Evolutionary conservation across 169 alveolate species (phyloP).

Genomic region (Plasmodium fragile): DNA sequence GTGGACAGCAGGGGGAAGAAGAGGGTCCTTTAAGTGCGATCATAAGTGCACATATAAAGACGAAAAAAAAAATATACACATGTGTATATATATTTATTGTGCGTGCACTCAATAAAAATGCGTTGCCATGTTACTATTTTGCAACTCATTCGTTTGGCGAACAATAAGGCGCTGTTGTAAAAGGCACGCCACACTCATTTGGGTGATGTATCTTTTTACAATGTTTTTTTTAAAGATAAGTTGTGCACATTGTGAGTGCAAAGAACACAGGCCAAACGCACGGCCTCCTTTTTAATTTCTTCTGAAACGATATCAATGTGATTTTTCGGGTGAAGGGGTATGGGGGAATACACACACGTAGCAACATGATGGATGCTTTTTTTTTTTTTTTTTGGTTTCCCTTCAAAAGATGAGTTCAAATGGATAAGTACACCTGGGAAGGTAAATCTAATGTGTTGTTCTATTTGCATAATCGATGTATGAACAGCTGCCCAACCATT

Average conservation of each 20-base stretch:
- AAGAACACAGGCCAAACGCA: neutral
- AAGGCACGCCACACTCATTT: neutral
- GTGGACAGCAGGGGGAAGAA: neutral
- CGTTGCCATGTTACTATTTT: neutral
- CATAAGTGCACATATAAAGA: neutral
- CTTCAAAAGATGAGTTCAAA: neutral
- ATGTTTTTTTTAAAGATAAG: neutral
- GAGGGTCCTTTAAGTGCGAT: neutral
- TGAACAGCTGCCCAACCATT: neutral
- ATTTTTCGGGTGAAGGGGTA: neutral
- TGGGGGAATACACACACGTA: neutral
- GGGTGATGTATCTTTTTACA: neutral
- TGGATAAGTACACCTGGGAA: neutral
- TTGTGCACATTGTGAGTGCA: neutral
- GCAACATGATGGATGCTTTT: neutral
- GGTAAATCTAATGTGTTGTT: neutral
- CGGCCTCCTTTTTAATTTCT: neutral
- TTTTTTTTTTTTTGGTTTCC: neutral
- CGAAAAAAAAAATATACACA: neutral
- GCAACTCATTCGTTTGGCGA: neutral
- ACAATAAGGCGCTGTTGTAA: neutral
- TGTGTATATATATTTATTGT: neutral
- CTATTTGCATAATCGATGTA: neutral
- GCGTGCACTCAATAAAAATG: neutral
- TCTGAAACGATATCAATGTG: neutral